Evolutionary conservation across 371 early-diverging fungal genomes (phyloP).

Genomic region (Mucor mucedo): DNA sequence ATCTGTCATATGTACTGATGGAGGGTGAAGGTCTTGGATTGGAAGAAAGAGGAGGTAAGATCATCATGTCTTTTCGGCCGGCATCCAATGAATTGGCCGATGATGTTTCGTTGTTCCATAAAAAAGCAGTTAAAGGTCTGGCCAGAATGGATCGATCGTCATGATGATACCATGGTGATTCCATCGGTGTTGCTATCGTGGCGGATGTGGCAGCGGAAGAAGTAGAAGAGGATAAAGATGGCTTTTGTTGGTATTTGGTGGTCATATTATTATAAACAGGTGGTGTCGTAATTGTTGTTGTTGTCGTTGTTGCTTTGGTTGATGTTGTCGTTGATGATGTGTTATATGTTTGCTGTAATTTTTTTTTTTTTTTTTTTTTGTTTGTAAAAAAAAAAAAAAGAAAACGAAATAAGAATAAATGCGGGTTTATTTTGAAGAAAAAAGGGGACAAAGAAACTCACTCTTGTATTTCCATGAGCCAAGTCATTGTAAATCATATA

Average conservation of each 20-base stretch:
- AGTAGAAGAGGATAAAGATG: not conserved
- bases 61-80: constrained; percentile 22
- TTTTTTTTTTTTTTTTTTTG: not conserved
- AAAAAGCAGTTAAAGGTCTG: constrained; percentile 46
- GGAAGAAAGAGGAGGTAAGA: constrained; percentile 25
- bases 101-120: constrained; percentile 35
- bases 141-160: constrained; percentile 30
- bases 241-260: not conserved
- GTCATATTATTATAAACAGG: not conserved
- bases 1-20: constrained; percentile 9
- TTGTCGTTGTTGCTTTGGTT: not conserved
- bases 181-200: not conserved
- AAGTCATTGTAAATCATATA: constrained; percentile 58
- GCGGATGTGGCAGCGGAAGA: constrained; percentile 3
- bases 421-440: not conserved
- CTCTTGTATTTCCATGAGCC: constrained; percentile 24
- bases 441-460: not conserved
- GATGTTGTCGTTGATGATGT: not conserved
- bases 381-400: too few species aligned
- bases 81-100: not conserved
- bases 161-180: constrained; percentile 13
- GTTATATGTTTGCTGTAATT: not conserved
- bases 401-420: too few species aligned
- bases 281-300: not conserved
- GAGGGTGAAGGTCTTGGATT: constrained; percentile 8